Evolutionary conservation across 345 rosid species (phyloP).

Genomic region (Salix brachista): DNA sequence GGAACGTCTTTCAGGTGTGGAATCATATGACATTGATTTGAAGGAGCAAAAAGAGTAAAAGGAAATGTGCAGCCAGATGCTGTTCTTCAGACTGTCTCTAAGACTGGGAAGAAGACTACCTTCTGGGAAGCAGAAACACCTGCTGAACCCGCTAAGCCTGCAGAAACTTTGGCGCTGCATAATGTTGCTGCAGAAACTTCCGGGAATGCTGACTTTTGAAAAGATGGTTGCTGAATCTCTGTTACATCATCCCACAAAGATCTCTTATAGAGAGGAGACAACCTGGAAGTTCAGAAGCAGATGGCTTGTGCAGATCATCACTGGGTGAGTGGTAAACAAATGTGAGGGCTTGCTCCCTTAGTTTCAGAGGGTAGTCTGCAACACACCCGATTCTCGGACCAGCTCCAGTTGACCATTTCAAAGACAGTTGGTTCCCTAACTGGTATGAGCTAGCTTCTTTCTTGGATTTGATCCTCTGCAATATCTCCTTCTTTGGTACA

Average conservation of each 20-base stretch:
- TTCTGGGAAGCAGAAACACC: conserved; percentile 70
- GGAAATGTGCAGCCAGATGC: conserved; percentile 77
- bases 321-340: conserved; percentile 66
- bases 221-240: neutral
- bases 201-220: neutral
- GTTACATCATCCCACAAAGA: neutral
- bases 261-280: neutral
- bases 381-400: conserved; percentile 90
- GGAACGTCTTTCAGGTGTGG: conserved; percentile 52
- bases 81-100: conserved; percentile 72
- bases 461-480: conserved; percentile 81
- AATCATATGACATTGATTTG: conserved; percentile 64
- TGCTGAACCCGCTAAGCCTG: conserved; percentile 20
- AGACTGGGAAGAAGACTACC: conserved; percentile 62
- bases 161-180: conserved; percentile 34
- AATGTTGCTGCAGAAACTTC: too few species aligned
- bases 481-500: conserved; percentile 51
- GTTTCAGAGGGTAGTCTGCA: conserved; percentile 75
- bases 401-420: conserved; percentile 83
- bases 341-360: conserved; percentile 79
- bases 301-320: neutral
- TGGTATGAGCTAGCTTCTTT: conserved; percentile 57
- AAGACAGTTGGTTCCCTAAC: conserved; percentile 68
- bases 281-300: neutral
- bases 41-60: conserved; percentile 75